These are phyloP conservation scores for Penstemon barbatus DNA, from an alignment of 257 asterid species.

Conservation along the genomic window DNA sequence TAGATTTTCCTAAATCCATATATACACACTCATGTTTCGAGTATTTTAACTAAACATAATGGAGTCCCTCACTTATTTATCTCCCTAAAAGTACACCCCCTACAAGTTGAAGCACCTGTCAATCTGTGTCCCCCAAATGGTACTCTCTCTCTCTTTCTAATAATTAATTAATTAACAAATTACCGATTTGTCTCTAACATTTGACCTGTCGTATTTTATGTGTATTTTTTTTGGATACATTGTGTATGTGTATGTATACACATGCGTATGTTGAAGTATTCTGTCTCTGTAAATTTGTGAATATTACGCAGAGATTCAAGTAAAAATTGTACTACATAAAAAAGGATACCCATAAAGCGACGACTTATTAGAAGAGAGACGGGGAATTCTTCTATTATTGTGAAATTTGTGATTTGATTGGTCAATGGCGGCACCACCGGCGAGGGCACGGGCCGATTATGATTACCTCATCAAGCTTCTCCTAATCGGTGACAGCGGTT, in stretches of 20 bases:
- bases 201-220: conserved; percentile 4
- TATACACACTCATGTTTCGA: too few species aligned
- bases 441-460: conserved; percentile 70
- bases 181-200: conserved; percentile 34
- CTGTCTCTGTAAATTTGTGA: not conserved
- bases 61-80: too few species aligned
- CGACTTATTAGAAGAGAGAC: conserved; percentile 19
- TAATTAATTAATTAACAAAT: conserved; percentile 21
- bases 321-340: conserved; percentile 6
- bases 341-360: conserved; percentile 3
- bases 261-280: too few species aligned
- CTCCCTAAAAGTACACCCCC: not conserved
- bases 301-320: conserved; percentile 33
- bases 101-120: conserved; percentile 32
- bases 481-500: conserved; percentile 68
- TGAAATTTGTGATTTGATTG: conserved; percentile 24
- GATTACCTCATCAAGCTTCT: conserved; percentile 70
- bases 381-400: conserved; percentile 19
- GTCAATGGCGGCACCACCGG: conserved; percentile 69
- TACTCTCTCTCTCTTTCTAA: conserved; percentile 23
- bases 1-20: too few species aligned
- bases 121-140: conserved; percentile 30
- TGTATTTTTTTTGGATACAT: not conserved
- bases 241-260: too few species aligned
- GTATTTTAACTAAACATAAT: too few species aligned